phyloP scores from a whole-genome alignment of 1,284 basidiomycete species.

The Boletellus deceptivus region DNA sequence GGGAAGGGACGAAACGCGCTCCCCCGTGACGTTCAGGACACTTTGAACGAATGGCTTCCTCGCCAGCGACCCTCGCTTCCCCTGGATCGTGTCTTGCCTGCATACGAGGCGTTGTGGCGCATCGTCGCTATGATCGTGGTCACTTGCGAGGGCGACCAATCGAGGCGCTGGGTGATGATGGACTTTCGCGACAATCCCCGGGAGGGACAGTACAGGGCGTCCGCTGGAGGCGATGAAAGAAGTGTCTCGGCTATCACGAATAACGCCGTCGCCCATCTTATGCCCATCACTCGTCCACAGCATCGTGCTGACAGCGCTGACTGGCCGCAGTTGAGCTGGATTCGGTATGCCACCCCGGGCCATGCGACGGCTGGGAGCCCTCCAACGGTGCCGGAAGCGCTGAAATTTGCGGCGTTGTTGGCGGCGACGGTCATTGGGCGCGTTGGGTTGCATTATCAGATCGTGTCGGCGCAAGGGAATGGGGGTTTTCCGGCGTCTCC shows the following conservation, averaged over 20 bases:
- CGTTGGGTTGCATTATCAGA: slow-evolving; percentile 29
- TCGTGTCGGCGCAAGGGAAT: background rate
- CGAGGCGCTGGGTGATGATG: slow-evolving; percentile 33
- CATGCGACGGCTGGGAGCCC: slow-evolving; percentile 28
- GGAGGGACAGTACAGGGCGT: slow-evolving; percentile 32
- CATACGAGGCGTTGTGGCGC: slow-evolving; percentile 62
- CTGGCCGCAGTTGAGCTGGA: slow-evolving; percentile 13
- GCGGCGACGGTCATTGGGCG: slow-evolving; percentile 40
- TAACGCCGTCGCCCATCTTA: slow-evolving; percentile 47
- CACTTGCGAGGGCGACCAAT: slow-evolving; percentile 25
- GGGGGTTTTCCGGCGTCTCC: slow-evolving; percentile 4
- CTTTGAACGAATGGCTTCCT: slow-evolving; percentile 40
- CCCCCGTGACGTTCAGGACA: slow-evolving; percentile 24
- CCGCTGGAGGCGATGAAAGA: slow-evolving; percentile 15
- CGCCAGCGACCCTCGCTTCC: slow-evolving; percentile 36
- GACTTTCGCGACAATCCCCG: slow-evolving; percentile 41
- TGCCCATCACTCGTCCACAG: slow-evolving; percentile 46
- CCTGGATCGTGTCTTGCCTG: slow-evolving; percentile 51
- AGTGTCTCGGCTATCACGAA: slow-evolving; percentile 42
- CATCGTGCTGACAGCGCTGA: slow-evolving; percentile 26
- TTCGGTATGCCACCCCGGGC: slow-evolving; percentile 8
- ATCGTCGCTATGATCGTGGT: slow-evolving; percentile 47
- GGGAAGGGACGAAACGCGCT: slow-evolving; percentile 1
- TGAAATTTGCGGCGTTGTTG: slow-evolving; percentile 46
- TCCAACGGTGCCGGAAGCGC: slow-evolving; percentile 46